A percentile compares a stretch with the other conserved stretches of the same genome.
phyloP scores from a whole-genome alignment of 768 basidiomycete genomes.

The Lentinus tigrinus region DNA sequence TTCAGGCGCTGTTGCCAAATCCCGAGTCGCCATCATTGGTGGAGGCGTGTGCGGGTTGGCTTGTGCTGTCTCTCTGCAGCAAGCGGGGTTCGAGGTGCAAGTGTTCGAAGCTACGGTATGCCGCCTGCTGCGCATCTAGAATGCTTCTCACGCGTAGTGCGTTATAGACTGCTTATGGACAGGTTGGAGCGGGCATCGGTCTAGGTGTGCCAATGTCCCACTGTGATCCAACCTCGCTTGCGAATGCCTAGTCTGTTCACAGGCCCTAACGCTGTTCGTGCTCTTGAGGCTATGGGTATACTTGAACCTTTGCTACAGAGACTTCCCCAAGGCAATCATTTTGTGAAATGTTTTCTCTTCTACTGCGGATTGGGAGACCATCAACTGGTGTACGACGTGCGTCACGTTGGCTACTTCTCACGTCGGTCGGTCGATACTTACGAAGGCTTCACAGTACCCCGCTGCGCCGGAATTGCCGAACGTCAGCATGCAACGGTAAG shows the following conservation, averaged over 20 bases:
- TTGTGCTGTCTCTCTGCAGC: constrained; percentile 44
- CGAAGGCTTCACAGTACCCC: constrained; percentile 31
- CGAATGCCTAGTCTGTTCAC: neutral
- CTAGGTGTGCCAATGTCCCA: constrained; percentile 34
- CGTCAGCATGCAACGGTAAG: constrained; percentile 46
- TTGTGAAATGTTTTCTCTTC: constrained; percentile 35
- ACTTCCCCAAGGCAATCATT: constrained; percentile 34
- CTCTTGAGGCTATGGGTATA: constrained; percentile 43
- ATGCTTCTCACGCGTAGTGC: neutral
- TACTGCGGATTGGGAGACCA: constrained; percentile 43
- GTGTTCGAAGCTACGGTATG: constrained; percentile 54
- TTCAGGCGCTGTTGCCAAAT: constrained; percentile 18
- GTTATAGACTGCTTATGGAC: constrained; percentile 45
- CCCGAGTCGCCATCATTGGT: constrained; percentile 52
- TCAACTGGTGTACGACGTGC: constrained; percentile 45
- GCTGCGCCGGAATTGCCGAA: constrained; percentile 34
- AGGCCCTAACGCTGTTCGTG: constrained; percentile 53
- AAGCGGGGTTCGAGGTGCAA: constrained; percentile 43
- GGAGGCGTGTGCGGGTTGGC: constrained; percentile 56
- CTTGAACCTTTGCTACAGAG: constrained; percentile 41
- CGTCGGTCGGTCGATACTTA: neutral
- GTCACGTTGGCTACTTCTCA: neutral
- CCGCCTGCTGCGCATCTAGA: neutral
- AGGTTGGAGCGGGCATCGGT: constrained; percentile 56
- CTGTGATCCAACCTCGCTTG: neutral